phyloP scores from a whole-genome alignment of 179 eudicot species.

The Spergularia azorica region DNA sequence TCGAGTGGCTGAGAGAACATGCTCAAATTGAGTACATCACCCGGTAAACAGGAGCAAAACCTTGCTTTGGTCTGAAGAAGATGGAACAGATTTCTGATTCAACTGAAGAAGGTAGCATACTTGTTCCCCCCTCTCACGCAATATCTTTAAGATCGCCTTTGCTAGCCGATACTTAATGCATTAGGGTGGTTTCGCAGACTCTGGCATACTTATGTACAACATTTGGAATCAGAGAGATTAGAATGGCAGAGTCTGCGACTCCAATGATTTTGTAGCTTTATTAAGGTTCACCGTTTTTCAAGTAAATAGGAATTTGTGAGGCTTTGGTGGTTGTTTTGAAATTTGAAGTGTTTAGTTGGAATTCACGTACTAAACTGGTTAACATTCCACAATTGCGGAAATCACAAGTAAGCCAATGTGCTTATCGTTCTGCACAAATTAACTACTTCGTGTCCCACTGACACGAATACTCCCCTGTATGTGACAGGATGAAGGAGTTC shows the following conservation, averaged over 20 bases:
- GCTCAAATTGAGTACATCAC: slow-evolving; percentile 62
- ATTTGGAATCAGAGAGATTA: not conserved
- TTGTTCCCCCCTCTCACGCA: not conserved
- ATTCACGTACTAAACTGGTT: too few species aligned
- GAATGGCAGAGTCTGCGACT: not conserved
- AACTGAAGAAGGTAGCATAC: too few species aligned
- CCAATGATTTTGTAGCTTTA: slow-evolving; percentile 12
- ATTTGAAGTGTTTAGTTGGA: too few species aligned
- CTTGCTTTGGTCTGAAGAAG: not conserved
- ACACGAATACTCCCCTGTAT: too few species aligned
- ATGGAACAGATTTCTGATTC: not conserved
- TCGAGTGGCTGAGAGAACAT: slow-evolving; percentile 84
- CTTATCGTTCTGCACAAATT: too few species aligned
- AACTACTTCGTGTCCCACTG: too few species aligned
- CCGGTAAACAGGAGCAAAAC: slow-evolving; percentile 16
- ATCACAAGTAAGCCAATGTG: too few species aligned
- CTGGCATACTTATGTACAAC: not conserved
- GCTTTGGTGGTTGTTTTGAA: not conserved
- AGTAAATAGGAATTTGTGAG: slow-evolving; percentile 9
- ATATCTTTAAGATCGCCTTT: not conserved
- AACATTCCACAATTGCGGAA: too few species aligned
- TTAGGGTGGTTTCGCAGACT: not conserved
- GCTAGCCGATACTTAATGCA: not conserved
- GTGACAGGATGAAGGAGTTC: too few species aligned
- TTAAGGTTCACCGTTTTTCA: not conserved